Evolutionary conservation across 257 asterid genomes (phyloP).

Genomic region (Jacaranda mimosifolia): DNA sequence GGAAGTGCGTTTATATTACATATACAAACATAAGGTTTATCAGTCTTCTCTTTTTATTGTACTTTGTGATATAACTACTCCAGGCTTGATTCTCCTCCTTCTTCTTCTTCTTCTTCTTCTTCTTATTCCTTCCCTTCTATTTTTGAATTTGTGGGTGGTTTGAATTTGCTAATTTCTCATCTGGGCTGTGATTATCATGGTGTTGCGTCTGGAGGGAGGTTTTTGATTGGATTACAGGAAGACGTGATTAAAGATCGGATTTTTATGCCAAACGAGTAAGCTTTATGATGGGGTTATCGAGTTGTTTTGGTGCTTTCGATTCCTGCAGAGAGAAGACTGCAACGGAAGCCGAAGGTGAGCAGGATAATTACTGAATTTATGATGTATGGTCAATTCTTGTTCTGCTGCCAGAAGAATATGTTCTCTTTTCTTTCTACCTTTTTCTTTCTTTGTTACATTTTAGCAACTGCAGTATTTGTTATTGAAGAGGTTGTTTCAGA

Average conservation of each 20-base stretch:
- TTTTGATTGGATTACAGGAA: slow-evolving; percentile 26
- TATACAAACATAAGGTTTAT: neutral
- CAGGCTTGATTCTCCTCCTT: neutral
- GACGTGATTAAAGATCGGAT: slow-evolving; percentile 35
- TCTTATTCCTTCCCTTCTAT: neutral
- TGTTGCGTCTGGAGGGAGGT: slow-evolving; percentile 26
- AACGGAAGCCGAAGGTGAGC: slow-evolving; percentile 52
- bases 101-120: neutral
- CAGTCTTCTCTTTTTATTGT: slow-evolving; percentile 1
- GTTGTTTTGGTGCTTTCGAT: slow-evolving; percentile 66
- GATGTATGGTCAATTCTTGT: slow-evolving; percentile 5
- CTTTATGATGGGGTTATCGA: slow-evolving; percentile 51
- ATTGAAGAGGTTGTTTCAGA: neutral
- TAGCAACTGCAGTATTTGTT: neutral
- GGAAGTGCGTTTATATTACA: neutral
- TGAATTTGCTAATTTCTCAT: slow-evolving; percentile 3
- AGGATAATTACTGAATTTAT: neutral
- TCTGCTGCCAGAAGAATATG: slow-evolving; percentile 3
- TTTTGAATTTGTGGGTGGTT: slow-evolving; percentile 14
- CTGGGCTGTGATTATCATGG: slow-evolving; percentile 28
- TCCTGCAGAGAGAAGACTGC: slow-evolving; percentile 47
- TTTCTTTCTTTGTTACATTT: neutral
- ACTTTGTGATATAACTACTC: slow-evolving; percentile 1
- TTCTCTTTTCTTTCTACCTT: neutral
- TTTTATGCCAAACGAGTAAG: slow-evolving; percentile 30